phyloP scores from a whole-genome alignment of 768 basidiomycete species.

The Tylopilus cervinicoccineus region DNA sequence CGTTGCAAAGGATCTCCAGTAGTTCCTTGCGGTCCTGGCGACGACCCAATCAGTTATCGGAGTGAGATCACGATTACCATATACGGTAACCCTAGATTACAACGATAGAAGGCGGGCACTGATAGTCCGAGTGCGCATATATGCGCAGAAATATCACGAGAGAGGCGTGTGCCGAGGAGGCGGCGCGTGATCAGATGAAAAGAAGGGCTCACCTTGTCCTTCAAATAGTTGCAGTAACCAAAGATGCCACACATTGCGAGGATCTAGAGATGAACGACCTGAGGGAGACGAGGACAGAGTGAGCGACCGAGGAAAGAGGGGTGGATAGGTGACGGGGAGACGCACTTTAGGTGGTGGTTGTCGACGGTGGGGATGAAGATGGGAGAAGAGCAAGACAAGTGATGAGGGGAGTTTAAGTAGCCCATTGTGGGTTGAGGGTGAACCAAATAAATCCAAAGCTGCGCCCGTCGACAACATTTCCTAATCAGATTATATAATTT shows the following conservation, averaged over 20 bases:
- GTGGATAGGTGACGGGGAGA: neutral
- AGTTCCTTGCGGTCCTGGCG: conserved; percentile 81
- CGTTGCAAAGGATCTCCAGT: conserved; percentile 85
- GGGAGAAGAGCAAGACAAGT: conserved; percentile 11
- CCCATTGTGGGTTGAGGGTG: conserved; percentile 27
- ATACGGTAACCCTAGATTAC: conserved; percentile 13
- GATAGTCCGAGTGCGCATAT: conserved; percentile 4
- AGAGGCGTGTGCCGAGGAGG: neutral
- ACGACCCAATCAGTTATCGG: conserved; percentile 9
- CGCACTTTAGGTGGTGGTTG: conserved; percentile 15
- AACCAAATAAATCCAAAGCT: conserved; percentile 30
- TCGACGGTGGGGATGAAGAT: conserved; percentile 20
- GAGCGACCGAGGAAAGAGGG: neutral
- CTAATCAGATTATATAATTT: conserved; percentile 3
- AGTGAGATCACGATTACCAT: conserved; percentile 12
- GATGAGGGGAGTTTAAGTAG: conserved; percentile 28
- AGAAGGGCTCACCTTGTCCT: conserved; percentile 74
- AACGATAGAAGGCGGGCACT: neutral
- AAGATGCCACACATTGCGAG: conserved; percentile 89
- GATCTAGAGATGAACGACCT: conserved; percentile 8
- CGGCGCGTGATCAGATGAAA: neutral
- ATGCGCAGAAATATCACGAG: conserved; percentile 4
- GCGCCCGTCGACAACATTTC: conserved; percentile 7
- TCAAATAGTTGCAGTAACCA: conserved; percentile 90
- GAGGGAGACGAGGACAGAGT: neutral